A percentile compares a stretch with the other conserved stretches of the same genome.
Conservation (phyloP, 192 early-diverging fungal genomes). For the Chytriomyces hyalinus region DNA sequence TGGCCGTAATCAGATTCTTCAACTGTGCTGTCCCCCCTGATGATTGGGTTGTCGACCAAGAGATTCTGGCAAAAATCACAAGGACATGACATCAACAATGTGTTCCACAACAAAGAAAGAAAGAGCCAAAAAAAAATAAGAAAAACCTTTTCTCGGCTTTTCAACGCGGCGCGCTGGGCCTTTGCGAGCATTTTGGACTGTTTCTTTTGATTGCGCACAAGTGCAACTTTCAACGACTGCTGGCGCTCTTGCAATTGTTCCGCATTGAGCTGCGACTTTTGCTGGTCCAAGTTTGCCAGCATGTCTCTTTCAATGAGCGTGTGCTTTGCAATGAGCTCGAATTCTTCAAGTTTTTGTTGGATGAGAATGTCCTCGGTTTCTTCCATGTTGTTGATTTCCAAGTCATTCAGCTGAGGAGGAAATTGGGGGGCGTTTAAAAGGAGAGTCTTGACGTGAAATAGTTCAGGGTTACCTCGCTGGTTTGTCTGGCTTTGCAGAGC, state of each 20-base stretch:
- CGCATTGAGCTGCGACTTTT: conserved; percentile 11
- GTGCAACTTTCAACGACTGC: conserved; percentile 12
- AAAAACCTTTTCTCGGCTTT: conserved; percentile 27
- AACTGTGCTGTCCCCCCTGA: neutral
- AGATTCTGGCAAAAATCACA: neutral
- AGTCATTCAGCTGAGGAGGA: conserved; percentile 24
- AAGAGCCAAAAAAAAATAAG: neutral
- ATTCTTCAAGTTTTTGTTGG: conserved; percentile 31
- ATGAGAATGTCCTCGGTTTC: conserved; percentile 26
- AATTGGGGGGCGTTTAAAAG: neutral
- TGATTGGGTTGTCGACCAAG: conserved; percentile 15
- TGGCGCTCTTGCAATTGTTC: conserved; percentile 28
- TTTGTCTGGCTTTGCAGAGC: conserved; percentile 30
- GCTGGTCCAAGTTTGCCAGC: conserved; percentile 14
- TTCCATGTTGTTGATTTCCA: conserved; percentile 33
- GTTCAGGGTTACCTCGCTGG: conserved; percentile 3
- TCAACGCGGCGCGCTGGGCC: conserved; percentile 22
- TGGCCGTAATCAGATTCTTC: neutral
- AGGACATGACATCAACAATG: neutral
- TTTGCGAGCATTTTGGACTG: conserved; percentile 20
- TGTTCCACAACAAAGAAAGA: neutral
- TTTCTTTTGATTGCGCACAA: conserved; percentile 25
- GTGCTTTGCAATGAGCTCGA: conserved; percentile 35
- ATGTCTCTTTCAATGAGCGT: conserved; percentile 7
- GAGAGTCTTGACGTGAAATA: neutral